Evolutionary conservation across 768 basidiomycete genomes (phyloP).

Genomic region (Dacryopinax spathularia): DNA sequence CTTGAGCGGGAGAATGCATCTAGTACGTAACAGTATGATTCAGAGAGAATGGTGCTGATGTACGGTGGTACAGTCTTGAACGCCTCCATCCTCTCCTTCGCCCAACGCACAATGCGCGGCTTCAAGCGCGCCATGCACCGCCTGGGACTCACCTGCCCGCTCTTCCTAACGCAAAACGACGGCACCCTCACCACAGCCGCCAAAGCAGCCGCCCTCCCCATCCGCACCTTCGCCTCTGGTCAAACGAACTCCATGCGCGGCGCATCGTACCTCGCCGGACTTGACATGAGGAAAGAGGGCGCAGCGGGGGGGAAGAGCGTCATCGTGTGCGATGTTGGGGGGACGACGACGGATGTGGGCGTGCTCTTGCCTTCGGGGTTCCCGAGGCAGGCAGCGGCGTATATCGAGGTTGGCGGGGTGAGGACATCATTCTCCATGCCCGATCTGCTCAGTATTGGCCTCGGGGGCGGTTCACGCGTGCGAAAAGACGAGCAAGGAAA

Average conservation of each 20-base stretch:
- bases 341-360: constrained; percentile 55
- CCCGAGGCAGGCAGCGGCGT: constrained; percentile 48
- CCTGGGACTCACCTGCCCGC: constrained; percentile 34
- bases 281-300: constrained; percentile 17
- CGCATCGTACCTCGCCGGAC: constrained; percentile 43
- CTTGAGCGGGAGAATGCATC: constrained; percentile 51
- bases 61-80: constrained; percentile 38
- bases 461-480: constrained; percentile 50
- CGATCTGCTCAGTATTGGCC: constrained; percentile 35
- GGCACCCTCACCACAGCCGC: constrained; percentile 20
- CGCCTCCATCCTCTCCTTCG: constrained; percentile 47
- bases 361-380: constrained; percentile 46
- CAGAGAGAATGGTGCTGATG: too few relatives aligned
- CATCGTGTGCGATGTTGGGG: constrained; percentile 50
- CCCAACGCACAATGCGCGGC: constrained; percentile 39
- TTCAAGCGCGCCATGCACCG: constrained; percentile 39
- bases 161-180: constrained; percentile 23
- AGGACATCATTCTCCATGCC: constrained; percentile 35
- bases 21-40: not conserved
- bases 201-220: constrained; percentile 42
- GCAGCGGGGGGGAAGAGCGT: constrained; percentile 28
- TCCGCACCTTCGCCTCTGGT: constrained; percentile 47
- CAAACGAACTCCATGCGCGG: constrained; percentile 61
- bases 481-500: constrained; percentile 23
- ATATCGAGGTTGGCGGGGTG: constrained; percentile 46